Base-by-base conservation (phyloP, 495 filamentous ascomycete species). In the Pyronema omphalodes region DNA sequence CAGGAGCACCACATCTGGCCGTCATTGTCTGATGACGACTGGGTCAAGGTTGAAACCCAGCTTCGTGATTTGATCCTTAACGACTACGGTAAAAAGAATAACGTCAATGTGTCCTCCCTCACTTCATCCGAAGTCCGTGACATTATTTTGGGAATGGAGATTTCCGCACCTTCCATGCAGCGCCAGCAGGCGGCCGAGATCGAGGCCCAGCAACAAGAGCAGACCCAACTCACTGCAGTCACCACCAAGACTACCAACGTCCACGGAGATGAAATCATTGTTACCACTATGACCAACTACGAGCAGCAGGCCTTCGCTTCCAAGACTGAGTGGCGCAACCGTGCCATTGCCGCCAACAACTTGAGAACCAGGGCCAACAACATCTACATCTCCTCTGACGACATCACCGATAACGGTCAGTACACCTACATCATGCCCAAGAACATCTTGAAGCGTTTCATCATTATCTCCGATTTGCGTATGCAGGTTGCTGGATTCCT, bases 1-100 rank as follows among this genome's bases (percentile, higher is more conserved):
- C 88, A 95, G 62, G 87, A 96, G 66, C 93, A 99, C 67, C 93
- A 99, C 64, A 96, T 99, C 67, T 99, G 93, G 93, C 93, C 93
- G 1, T 80, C 84, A 3, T 71, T 99, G 7, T 82, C 84, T 0
- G 91, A 99, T 58, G 93, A 99, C 53, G 88, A 94, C 59, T 99
- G 93, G 91, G 88, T 95, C 67, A 94, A 95, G 76, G 87, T 99
- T 17, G 93, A 99, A 76, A 85, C 86, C 55, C 86, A 94, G 65
- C 71, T 99, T 49, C 80, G 93, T 60, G 93, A 99, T 74, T 70
- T 99, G 52, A 96, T 99, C 58, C 67, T 99, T 54, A 94, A 95
- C 55, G 91, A 99, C 67, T 99, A 99, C 62, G 93, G 93, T 61
- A 96, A 96, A 79, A 96, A 96, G 75, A 99, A 96, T 69, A 95